Percentiles rank a stretch among this genome's conserved stretches.
These are phyloP conservation scores for Tremella mesenterica DNA, from an alignment of 768 basidiomycete species.

Conservation along the genomic window DNA sequence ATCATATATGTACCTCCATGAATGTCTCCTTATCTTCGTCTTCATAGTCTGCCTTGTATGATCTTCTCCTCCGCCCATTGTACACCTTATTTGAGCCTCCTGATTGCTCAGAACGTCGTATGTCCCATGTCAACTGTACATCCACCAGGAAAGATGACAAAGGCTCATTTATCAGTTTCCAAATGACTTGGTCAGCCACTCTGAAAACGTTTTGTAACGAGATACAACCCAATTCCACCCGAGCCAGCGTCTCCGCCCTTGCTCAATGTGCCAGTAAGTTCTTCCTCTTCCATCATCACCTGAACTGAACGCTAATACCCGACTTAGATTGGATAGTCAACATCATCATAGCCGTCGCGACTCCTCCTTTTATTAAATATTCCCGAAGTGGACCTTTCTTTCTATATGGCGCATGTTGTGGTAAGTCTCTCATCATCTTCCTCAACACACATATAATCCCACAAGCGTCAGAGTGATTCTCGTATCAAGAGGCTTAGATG, in stretches of 20 bases:
- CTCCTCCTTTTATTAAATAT: neutral
- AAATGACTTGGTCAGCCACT: neutral
- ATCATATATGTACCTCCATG: no score
- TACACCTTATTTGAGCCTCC: no score
- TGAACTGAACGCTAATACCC: neutral
- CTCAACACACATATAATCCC: no score
- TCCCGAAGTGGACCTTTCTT: neutral
- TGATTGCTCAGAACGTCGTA: no score
- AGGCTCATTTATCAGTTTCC: neutral
- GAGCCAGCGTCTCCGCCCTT: neutral
- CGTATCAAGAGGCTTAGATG: no score
- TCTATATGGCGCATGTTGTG: neutral
- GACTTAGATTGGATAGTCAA: neutral
- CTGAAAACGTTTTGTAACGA: neutral
- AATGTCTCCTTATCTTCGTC: no score
- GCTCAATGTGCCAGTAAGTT: neutral
- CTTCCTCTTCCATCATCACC: neutral
- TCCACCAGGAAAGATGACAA: no score
- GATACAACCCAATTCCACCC: neutral
- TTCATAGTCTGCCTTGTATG: no score
- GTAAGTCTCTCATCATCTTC: neutral
- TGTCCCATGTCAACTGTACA: no score
- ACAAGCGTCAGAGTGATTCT: no score
- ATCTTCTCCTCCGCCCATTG: no score
- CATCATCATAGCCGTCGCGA: neutral